Conservation (phyloP, 768 basidiomycete species). For the Leucogyrophana mollusca region DNA sequence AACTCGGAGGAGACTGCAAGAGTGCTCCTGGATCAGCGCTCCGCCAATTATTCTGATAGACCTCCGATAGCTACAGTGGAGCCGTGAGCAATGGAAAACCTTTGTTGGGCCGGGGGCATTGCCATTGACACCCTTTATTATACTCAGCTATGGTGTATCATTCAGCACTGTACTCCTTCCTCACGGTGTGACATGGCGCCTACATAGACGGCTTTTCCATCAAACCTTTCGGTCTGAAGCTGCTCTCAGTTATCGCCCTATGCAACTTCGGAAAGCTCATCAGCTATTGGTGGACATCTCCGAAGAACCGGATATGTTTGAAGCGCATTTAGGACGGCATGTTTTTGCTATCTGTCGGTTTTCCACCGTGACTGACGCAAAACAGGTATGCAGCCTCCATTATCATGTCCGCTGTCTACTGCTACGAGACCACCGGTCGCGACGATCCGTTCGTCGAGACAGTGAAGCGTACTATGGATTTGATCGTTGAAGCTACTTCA, state of each 20-base stretch:
- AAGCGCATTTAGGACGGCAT: slow-evolving; percentile 19
- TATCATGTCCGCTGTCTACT: not conserved
- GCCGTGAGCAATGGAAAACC: slow-evolving; percentile 16
- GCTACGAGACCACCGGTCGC: not conserved
- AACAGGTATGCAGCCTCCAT: not conserved
- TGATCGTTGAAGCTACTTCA: not conserved
- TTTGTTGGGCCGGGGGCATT: not conserved
- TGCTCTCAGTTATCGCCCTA: not conserved
- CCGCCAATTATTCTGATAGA: slow-evolving; percentile 36
- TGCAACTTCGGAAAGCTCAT: not conserved
- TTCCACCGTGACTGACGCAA: not conserved
- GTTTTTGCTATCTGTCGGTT: not conserved
- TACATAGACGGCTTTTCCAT: not conserved
- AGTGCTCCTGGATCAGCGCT: slow-evolving; percentile 35
- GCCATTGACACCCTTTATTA: not conserved
- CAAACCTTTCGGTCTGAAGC: not conserved
- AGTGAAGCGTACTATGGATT: not conserved
- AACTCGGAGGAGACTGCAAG: slow-evolving; percentile 29
- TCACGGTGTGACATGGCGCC: not conserved
- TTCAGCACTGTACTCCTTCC: not conserved
- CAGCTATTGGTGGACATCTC: not conserved
- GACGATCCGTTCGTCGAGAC: not conserved
- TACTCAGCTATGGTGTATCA: slow-evolving; percentile 3
- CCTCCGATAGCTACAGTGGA: slow-evolving; percentile 27
- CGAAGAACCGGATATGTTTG: not conserved